Base-by-base conservation (phyloP, 179 eudicot species). In the Camellia oleifera region DNA sequence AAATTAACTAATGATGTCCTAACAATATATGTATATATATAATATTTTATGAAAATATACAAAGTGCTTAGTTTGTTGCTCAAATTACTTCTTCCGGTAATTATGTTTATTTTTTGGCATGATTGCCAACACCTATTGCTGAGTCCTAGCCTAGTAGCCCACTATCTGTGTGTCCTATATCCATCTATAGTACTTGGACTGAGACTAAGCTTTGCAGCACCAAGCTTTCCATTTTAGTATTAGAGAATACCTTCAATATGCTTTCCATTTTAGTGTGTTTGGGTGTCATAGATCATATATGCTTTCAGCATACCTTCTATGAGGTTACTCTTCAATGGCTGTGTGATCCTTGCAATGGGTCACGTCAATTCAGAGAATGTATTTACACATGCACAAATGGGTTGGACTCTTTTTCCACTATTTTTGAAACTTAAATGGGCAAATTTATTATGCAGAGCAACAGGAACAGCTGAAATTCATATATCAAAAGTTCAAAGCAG, bases 401-500 rank as follows among this genome's bases (percentile, higher is more conserved):
- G 44, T 32, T 73, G 61, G 53, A 26, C 23, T 0, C 23, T 78
- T 53, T 53, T 52, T 15, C 44, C 62, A 73, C 14, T 80, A 54
- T 60, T 46, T 45, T 54, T 77, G 57, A 3, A 42, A 61, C 13
- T 63, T 60, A 50, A 56, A 63, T 52, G 17, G 50, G 68, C 52
- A 17, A 65, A 48, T 64, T 42, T 42, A 3, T 20, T 61, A 67
- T 84, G 81, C 89, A 94, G 99, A 91, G 81, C 90, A 90, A 88
- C 92, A 89, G 74, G 93, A 87, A 67, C 84, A 86, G 72, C 87
- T 94, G 87, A 87, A 83, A 77, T 77, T 64, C 80, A 84, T 94
- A 76, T 85, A 89, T 84, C 89, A 85, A 46, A 94, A 85, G 83
- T 92, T 92, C 85, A 91, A 79, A 87, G 87, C 83, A 82, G 99